A percentile compares a stretch with the other conserved stretches of the same genome.
Evolutionary conservation across 2,329 filamentous ascomycete genomes (phyloP).

Genomic region (Claviceps capensis): DNA sequence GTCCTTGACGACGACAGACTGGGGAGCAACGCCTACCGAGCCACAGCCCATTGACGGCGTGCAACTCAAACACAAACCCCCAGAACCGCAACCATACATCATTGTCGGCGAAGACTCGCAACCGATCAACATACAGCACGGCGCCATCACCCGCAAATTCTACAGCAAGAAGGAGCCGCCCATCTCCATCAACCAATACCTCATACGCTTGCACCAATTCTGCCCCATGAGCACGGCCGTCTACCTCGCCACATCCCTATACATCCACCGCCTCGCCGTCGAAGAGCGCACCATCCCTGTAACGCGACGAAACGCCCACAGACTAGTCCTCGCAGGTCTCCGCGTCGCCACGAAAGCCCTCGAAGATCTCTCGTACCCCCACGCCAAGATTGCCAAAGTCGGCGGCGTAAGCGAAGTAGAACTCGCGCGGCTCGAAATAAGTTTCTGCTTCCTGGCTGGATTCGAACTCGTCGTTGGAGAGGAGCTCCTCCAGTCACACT

Average conservation of each 20-base stretch:
- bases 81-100: constrained; percentile 36
- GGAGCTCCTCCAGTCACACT: constrained; percentile 19
- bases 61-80: constrained; percentile 26
- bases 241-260: constrained; percentile 77
- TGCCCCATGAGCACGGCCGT: constrained; percentile 91
- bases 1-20: neutral
- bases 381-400: constrained; percentile 71
- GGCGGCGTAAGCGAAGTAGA: constrained; percentile 77
- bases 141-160: constrained; percentile 81
- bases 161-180: constrained; percentile 79
- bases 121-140: constrained; percentile 64
- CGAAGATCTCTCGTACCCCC: constrained; percentile 83
- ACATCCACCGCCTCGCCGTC: constrained; percentile 72
- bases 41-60: constrained; percentile 40
- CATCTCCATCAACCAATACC: constrained; percentile 72
- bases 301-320: constrained; percentile 73
- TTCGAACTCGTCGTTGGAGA: constrained; percentile 57
- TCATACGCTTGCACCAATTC: constrained; percentile 74
- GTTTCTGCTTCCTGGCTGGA: constrained; percentile 74
- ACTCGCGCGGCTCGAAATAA: constrained; percentile 74
- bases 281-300: constrained; percentile 67
- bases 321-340: constrained; percentile 70
- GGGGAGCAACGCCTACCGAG: neutral
- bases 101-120: constrained; percentile 57
- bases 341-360: constrained; percentile 86